Evolutionary conservation across 2,329 filamentous ascomycete genomes (phyloP).

Genomic region (Neophaeococcomyces mojaviensis): DNA sequence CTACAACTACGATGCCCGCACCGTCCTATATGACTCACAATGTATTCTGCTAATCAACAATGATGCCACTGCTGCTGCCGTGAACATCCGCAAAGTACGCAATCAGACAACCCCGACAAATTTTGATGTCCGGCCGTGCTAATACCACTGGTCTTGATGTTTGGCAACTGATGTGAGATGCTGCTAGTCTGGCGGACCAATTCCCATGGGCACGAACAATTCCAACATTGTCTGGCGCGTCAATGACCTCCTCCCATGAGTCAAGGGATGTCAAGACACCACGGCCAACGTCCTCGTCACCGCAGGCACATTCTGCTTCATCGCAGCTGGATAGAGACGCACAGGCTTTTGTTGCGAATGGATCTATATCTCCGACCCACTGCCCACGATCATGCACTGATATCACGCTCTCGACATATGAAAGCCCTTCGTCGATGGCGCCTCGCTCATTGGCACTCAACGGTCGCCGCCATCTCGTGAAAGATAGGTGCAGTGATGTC

Average conservation of each 20-base stretch:
- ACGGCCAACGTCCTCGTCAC: not conserved
- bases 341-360: constrained; percentile 4
- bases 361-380: constrained; percentile 21
- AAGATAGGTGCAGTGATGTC: constrained; percentile 17
- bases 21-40: too few species aligned
- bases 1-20: too few species aligned
- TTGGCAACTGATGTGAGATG: too few species aligned
- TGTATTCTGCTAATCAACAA: too few species aligned
- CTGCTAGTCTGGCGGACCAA: constrained; percentile 15
- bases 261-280: constrained; percentile 14
- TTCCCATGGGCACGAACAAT: constrained; percentile 15
- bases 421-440: constrained; percentile 11
- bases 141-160: too few species aligned
- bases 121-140: too few species aligned
- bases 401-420: constrained; percentile 16
- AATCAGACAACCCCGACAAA: too few species aligned
- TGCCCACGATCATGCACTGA: constrained; percentile 20
- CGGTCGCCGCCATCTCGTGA: constrained; percentile 12
- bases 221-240: constrained; percentile 6
- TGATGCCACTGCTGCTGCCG: too few species aligned
- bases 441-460: constrained; percentile 1
- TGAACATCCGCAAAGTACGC: too few species aligned
- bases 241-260: constrained; percentile 15
- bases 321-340: too few species aligned
- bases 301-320: too few species aligned